A percentile compares a stretch with the other conserved stretches of the same genome.
phyloP scores from a whole-genome alignment of 108 stramenopile species.

The Skeletonema tropicum region DNA sequence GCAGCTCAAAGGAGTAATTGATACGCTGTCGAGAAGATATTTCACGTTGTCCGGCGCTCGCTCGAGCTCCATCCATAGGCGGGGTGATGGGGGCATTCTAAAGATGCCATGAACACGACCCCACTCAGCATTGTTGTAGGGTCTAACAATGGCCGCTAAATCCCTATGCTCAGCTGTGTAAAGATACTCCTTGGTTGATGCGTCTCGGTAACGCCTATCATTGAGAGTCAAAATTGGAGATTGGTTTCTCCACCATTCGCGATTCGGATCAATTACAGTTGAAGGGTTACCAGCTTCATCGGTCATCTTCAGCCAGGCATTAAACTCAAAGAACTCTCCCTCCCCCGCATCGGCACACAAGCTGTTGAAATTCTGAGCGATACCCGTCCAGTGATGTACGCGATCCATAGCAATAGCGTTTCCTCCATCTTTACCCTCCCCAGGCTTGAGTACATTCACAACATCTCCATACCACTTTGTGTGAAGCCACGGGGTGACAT shows the following conservation, averaged over 20 bases:
- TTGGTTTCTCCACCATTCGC: slow-evolving; percentile 17
- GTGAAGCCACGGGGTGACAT: slow-evolving; percentile 38
- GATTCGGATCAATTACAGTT: slow-evolving; percentile 34
- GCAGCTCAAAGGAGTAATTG: slow-evolving; percentile 24
- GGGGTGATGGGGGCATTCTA: slow-evolving; percentile 22
- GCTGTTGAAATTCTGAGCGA: slow-evolving; percentile 40
- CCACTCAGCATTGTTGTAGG: slow-evolving; percentile 29
- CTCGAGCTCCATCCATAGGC: slow-evolving; percentile 33
- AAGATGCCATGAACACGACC: slow-evolving; percentile 45
- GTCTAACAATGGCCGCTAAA: slow-evolving; percentile 13
- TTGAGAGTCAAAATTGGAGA: slow-evolving; percentile 28
- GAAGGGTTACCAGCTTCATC: slow-evolving; percentile 24
- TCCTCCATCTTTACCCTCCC: slow-evolving; percentile 21
- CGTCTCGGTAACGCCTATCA: slow-evolving; percentile 20
- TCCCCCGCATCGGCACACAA: slow-evolving; percentile 31
- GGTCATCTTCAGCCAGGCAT: slow-evolving; percentile 30
- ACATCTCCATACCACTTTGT: slow-evolving; percentile 10
- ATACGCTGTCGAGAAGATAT: slow-evolving; percentile 27
- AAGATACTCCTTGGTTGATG: slow-evolving; percentile 22
- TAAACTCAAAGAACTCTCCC: slow-evolving; percentile 41
- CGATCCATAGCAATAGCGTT: slow-evolving; percentile 41
- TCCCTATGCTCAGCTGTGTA: slow-evolving; percentile 17
- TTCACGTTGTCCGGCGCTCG: slow-evolving; percentile 32
- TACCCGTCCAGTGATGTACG: slow-evolving; percentile 28
- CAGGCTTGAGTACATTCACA: slow-evolving; percentile 17